Base-by-base conservation (phyloP, 169 alveolate species). In the Plasmodium inui region DNA sequence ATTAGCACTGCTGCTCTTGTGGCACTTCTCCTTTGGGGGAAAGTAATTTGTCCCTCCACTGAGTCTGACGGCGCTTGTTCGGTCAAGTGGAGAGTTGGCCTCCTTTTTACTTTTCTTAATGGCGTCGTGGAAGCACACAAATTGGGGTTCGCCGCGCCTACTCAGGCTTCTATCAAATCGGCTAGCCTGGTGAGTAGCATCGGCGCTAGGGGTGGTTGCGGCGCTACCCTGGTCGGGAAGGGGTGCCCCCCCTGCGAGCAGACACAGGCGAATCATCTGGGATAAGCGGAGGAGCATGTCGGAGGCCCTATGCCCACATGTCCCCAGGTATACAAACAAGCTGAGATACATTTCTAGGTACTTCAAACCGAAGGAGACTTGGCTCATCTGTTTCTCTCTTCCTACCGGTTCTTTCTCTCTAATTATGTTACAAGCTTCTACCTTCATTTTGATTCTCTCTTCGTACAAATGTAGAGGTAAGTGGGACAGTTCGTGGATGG, bases 281-380 rank as follows among this genome's bases (percentile, higher is more conserved):
- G 94, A 80, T 50, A 89, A 53, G 7, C 17, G 50, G 46, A 61
- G 46, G 12, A 89, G 73, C 26, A 19, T 1, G 12, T 26, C 2
- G 26, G 46, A 14, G 72, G 39, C 37, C 30, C 94, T 79, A 7
- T 39, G 32, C 4, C 90, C 89, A 34, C 79, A 80, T 3, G 9
- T 67, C n/a, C 94, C 94, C 41, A 89, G 19, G 72, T 89, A 89
- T n/a, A 89, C 19, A 89, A 89, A 89, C 50, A 89, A 41, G 30
- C 30, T 79, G 19, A 89, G 70, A 28, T 34, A 81, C 94, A 89
- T 89, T 14, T 89, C 84, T n/a, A 61, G 70, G 50, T 89, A 89
- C 73, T 79, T 41, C 26, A 37, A 7, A 17, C 73, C 74, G n/a
- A 61, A 89, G n/a, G 76, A 30, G 1, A 80, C 17, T 57, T 41